phyloP scores from a whole-genome alignment of 2,329 filamentous ascomycete genomes.

The Anthostomella pinea region DNA sequence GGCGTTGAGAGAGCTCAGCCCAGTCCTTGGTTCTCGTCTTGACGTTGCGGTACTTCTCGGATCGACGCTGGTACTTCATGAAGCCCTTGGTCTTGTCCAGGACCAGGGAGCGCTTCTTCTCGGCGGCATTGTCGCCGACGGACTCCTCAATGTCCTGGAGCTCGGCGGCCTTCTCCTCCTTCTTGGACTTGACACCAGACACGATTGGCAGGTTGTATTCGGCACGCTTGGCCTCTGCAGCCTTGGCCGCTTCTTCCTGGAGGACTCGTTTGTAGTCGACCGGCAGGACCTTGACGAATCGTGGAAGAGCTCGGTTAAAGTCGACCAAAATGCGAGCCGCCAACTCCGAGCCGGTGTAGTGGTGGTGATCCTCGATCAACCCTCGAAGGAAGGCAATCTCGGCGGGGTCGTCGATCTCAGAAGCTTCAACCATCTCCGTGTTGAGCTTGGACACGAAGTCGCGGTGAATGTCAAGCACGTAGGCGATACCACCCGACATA shows the following conservation, averaged over 20 bases:
- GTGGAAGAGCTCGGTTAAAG: slow-evolving; percentile 85
- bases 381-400: slow-evolving; percentile 90
- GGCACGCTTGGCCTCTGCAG: slow-evolving; percentile 77
- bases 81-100: slow-evolving; percentile 98
- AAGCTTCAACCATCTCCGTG: slow-evolving; percentile 94
- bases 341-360: slow-evolving; percentile 94
- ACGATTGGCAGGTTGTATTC: slow-evolving; percentile 79
- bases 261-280: slow-evolving; percentile 96
- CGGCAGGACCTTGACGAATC: slow-evolving; percentile 90
- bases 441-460: slow-evolving; percentile 95
- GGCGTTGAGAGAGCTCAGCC: slow-evolving; percentile 82
- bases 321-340: slow-evolving; percentile 92
- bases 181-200: slow-evolving; percentile 64
- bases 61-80: slow-evolving; percentile 92
- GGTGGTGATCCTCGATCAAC: slow-evolving; percentile 93
- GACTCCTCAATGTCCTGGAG: slow-evolving; percentile 88
- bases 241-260: slow-evolving; percentile 80
- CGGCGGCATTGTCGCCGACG: slow-evolving; percentile 75
- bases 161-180: slow-evolving; percentile 67
- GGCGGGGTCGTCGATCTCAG: slow-evolving; percentile 74
- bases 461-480: slow-evolving; percentile 83
- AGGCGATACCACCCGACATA: slow-evolving; percentile 98
- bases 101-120: slow-evolving; percentile 87
- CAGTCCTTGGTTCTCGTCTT: slow-evolving; percentile 87
- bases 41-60: slow-evolving; percentile 87